Evolutionary conservation across 805 yeast species (phyloP), one percentile per base, ranked within the genome.

Genomic region (Middelhovenomyces tepae): DNA sequence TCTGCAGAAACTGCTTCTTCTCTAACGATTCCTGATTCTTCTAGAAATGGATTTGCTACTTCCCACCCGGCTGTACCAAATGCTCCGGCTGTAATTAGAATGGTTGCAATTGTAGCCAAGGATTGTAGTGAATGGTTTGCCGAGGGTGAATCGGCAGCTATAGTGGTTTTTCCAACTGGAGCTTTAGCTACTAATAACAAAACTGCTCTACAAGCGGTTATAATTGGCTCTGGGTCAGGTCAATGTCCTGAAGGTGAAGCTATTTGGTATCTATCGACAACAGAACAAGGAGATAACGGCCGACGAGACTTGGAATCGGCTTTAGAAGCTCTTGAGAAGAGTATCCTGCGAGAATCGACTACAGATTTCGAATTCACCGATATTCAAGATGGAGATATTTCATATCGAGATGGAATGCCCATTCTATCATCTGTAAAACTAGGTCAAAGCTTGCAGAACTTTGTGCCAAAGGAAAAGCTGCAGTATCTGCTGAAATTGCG

Each of bases 91-190:
- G 66, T 82, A 21, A 78, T 86, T 32, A 71, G 95, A 45, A 58
- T 89, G 54, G 74, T 82, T 4, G 81, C 89, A 7, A 73, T 85
- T 27, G 96, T 87, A 15, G 78, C 79, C 43, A 82, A 82, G 50
- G 80, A 80, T 43, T 89, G 97, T 62, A 71, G 69, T 32, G 94
- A 86, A 61, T 89, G 97, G 97, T 81, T 87, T 62, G 70, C 75
- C 9, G 86, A 81, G 31, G 76, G 75, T 31, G 97, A 89, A 61
- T 68, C 75, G 28, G 78, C 89, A 1, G 82, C 95, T 0, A 67
- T 87, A 21, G 94, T 89, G 19, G 94, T 86, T 1, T 89, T 91
- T 66, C 97, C 98, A 13, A 87, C 94, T 11, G 71, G 73, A 11
- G 75, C 94, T 1, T 65, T 89, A 36, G 69, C 78, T 14, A 57